phyloP scores from a whole-genome alignment of 495 filamentous ascomycete genomes.

The Penicillium turbatum region DNA sequence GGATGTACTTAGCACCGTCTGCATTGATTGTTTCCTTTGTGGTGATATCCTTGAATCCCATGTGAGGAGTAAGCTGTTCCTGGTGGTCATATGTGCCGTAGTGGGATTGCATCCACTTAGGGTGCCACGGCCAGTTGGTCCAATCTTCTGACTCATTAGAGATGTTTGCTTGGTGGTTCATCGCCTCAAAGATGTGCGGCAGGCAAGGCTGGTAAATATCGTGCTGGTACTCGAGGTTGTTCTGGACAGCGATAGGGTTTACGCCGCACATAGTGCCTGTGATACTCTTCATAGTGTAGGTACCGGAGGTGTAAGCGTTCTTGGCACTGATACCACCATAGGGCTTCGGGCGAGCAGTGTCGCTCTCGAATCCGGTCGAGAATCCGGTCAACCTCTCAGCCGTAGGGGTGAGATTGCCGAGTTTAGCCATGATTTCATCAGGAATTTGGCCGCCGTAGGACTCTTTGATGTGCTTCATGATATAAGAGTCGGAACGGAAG shows the following conservation, averaged over 20 bases:
- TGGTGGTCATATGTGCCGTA: constrained; percentile 37
- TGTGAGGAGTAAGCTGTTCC: constrained; percentile 21
- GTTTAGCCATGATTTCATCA: constrained; percentile 20
- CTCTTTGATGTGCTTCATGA: constrained; percentile 30
- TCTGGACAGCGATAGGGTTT: constrained; percentile 33
- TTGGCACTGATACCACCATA: constrained; percentile 44
- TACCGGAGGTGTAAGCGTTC: constrained; percentile 43
- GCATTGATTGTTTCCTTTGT: constrained; percentile 25
- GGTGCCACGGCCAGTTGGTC: constrained; percentile 33
- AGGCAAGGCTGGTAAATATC: constrained; percentile 44
- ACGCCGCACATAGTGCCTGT: constrained; percentile 45
- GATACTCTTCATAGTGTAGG: constrained; percentile 47
- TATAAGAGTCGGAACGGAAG: constrained; percentile 25
- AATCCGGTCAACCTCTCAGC: constrained; percentile 43
- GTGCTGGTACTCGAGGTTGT: constrained; percentile 29
- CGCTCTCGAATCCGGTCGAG: constrained; percentile 30
- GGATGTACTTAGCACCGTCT: constrained; percentile 17
- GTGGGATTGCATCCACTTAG: constrained; percentile 37
- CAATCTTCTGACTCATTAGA: constrained; percentile 30
- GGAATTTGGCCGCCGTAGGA: constrained; percentile 23
- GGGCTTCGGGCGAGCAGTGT: constrained; percentile 20
- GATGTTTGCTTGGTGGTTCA: constrained; percentile 32
- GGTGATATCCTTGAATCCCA: constrained; percentile 34
- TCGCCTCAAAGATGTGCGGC: constrained; percentile 33
- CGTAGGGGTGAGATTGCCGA: constrained; percentile 35